Conservation (phyloP, 148 eudicot species). For the Spergularia bocconei region DNA sequence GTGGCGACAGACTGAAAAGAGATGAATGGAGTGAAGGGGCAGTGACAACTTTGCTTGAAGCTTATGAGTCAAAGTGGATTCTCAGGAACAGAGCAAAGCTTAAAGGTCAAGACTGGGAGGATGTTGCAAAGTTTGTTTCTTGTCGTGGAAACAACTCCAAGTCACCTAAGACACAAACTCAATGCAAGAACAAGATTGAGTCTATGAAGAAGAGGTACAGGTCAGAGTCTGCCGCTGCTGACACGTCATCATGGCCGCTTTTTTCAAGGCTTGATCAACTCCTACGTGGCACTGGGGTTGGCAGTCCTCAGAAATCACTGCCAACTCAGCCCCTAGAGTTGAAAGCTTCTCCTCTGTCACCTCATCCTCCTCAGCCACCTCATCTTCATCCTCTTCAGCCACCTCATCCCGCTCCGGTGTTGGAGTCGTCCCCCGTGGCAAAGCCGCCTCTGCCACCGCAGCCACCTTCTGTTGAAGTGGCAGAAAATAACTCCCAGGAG, state of each 20-base stretch:
- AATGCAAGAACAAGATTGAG: conserved; percentile 94
- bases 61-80: conserved; percentile 80
- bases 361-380: background rate
- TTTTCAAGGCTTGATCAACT: conserved; percentile 62
- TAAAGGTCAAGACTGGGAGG: conserved; percentile 96
- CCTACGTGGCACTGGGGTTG: conserved; percentile 50
- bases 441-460: background rate
- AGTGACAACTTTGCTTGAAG: conserved; percentile 65
- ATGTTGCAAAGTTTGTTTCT: conserved; percentile 76
- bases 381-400: background rate
- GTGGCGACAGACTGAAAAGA: conserved; percentile 60
- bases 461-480: conserved; percentile 31
- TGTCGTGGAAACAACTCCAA: conserved; percentile 44
- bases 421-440: conserved; percentile 25
- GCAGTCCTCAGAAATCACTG: conserved; percentile 17
- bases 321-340: conserved; percentile 14
- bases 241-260: conserved; percentile 78
- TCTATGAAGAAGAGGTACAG: conserved; percentile 94
- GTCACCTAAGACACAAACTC: conserved; percentile 79
- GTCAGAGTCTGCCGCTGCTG: conserved; percentile 69
- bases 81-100: conserved; percentile 85
- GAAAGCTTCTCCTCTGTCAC: background rate
- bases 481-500: conserved; percentile 44
- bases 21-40: conserved; percentile 99
- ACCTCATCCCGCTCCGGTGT: conserved; percentile 19